Evolutionary conservation across 164 flowering plant genomes (phyloP).

Genomic region (Liriodendron chinense): DNA sequence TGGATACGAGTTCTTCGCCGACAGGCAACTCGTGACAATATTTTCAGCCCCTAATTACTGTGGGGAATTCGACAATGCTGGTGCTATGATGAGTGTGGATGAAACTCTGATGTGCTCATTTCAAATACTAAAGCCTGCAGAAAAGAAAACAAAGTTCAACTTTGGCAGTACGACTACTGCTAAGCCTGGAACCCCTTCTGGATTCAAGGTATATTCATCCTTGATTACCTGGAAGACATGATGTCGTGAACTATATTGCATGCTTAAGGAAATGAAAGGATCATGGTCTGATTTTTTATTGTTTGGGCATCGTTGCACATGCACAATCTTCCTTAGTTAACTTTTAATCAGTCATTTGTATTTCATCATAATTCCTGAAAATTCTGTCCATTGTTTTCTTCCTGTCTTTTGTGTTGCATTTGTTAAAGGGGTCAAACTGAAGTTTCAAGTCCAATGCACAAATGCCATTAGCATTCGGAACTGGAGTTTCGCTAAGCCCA

Average conservation of each 20-base stretch:
- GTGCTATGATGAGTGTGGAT: constrained; percentile 97
- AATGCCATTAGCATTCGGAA: background rate
- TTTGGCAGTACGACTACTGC: constrained; percentile 42
- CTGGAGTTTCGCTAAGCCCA: background rate
- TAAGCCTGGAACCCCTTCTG: constrained; percentile 22
- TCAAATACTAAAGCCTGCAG: constrained; percentile 64
- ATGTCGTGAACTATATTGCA: background rate
- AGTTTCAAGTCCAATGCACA: background rate
- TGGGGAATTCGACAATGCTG: constrained; percentile 88
- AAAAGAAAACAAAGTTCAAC: constrained; percentile 40
- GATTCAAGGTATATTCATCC: constrained; percentile 28
- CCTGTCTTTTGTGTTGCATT: background rate
- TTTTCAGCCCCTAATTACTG: constrained; percentile 90
- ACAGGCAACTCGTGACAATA: constrained; percentile 78
- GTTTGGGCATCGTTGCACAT: background rate
- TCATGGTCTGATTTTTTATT: background rate
- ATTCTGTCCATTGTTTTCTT: too few species aligned
- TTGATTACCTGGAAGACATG: background rate
- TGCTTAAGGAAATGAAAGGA: background rate
- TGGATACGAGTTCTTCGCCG: constrained; percentile 48
- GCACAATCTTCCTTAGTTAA: background rate
- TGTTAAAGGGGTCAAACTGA: background rate
- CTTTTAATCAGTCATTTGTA: background rate
- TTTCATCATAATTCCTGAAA: too few species aligned
- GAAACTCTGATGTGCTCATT: constrained; percentile 86